Base-by-base conservation (phyloP, 2,329 filamentous ascomycete genomes). In the Exserohilum rostratum region DNA sequence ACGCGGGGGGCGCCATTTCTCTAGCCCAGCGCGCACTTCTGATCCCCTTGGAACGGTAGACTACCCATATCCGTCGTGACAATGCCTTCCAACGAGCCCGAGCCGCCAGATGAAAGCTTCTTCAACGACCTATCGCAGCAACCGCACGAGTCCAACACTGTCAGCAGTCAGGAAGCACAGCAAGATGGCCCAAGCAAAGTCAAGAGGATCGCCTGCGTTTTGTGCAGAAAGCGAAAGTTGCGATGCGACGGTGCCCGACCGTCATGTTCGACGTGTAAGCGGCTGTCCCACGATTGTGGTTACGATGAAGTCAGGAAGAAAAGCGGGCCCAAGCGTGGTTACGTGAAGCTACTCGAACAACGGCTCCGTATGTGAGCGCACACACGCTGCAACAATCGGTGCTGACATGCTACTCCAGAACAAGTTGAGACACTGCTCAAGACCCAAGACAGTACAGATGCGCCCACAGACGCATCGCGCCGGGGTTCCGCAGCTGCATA, bases 121-220 rank as follows among this genome's bases (percentile, higher is more conserved):
- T 85, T 85, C 77, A 86, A 86, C 71, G 80, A 85, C 57, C 76
- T 83, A 40, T 78, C 80, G 4, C 80, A 81, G 66, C 73, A 74
- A 64, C 69, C 60, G 43, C 65, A 53, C 35, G 70, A 73, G 68
- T 62, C 62, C 65, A 76, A 43, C 70, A 77, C 55, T 66, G 71
- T 57, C 63, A 70, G 73, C 49, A 68, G 73, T 51, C 78, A 78
- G 55, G 79, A 80, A 56, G 74, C 75, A 53, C 69, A 77, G 37
- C 73, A 76, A 57, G 82, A 83, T 64, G 69, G 69, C 34, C 55
- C 74, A 3, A 72, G 73, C 10, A 80, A 80, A 58, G 68, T 73
- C n/a, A 98, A 98, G 81, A 86, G 93, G 64, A 90, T 98, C 67
- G 95, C 95, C 33, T 99, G 95, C 75, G 90, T 96, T 71, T 87